Percentiles rank a stretch among this genome's conserved stretches.
phyloP scores from a whole-genome alignment of 2,329 filamentous ascomycete species.

The Trichoderma polysporum region DNA sequence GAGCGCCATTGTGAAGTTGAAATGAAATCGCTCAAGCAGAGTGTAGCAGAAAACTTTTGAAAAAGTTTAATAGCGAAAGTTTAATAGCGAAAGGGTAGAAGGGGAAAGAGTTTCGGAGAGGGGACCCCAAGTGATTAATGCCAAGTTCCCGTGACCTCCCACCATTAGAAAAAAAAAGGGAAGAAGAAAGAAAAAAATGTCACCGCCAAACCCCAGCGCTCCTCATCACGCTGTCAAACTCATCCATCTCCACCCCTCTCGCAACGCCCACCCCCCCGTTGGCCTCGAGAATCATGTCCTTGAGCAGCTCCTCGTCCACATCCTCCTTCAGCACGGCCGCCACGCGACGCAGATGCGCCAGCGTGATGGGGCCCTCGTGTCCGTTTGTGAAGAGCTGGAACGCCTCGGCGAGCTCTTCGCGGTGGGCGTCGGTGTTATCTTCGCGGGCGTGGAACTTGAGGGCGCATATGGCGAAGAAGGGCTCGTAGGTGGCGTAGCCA shows the following conservation, averaged over 20 bases:
- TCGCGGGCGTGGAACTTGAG: conserved; percentile 71
- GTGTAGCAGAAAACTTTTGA: too few species aligned
- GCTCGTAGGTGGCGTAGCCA: conserved; percentile 74
- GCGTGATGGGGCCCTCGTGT: conserved; percentile 62
- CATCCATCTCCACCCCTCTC: conserved; percentile 70
- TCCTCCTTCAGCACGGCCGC: conserved; percentile 81
- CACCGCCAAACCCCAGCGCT: conserved; percentile 78
- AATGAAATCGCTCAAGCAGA: too few species aligned
- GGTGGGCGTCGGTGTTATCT: conserved; percentile 54
- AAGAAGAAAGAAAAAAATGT: neutral
- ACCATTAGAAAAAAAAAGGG: neutral
- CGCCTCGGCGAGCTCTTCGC: conserved; percentile 73
- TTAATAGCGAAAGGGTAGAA: too few species aligned
- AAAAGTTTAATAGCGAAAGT: too few species aligned
- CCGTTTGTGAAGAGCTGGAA: conserved; percentile 74
- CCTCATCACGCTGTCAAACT: conserved; percentile 85
- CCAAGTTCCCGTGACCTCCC: neutral
- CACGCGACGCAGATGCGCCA: conserved; percentile 75
- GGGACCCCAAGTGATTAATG: neutral
- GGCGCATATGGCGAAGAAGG: conserved; percentile 85
- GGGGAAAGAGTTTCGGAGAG: too few species aligned
- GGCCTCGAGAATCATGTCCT: conserved; percentile 93
- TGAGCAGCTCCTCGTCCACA: conserved; percentile 76
- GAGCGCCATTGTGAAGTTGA: too few species aligned
- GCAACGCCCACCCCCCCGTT: conserved; percentile 75